These are phyloP conservation scores for Rhizophagus sp. DNA, from an alignment of 192 early-diverging fungal genomes.

Conservation along the genomic window DNA sequence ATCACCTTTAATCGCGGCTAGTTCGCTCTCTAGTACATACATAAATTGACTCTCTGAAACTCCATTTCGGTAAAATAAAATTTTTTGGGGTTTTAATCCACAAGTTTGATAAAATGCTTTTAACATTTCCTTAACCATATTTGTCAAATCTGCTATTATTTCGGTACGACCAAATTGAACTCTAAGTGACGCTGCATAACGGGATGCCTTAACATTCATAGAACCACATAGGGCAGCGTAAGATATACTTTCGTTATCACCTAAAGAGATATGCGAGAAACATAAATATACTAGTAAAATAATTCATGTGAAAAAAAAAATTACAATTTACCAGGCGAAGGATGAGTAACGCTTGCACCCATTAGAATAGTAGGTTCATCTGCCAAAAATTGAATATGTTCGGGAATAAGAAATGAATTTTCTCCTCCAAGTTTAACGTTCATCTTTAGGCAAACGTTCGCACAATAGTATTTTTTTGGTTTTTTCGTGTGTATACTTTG, in stretches of 20 bases:
- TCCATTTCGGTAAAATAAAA: constrained; percentile 89
- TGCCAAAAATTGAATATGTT: constrained; percentile 68
- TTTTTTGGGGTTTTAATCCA: constrained; percentile 71
- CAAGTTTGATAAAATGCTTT: constrained; percentile 63
- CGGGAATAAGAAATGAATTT: constrained; percentile 65
- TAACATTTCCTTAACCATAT: constrained; percentile 67
- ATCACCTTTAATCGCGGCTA: constrained; percentile 57
- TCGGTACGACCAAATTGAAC: constrained; percentile 71
- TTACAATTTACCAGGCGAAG: constrained; percentile 29
- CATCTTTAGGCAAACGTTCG: constrained; percentile 86
- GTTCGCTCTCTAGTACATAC: constrained; percentile 70
- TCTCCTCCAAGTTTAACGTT: constrained; percentile 52
- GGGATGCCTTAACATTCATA: constrained; percentile 61
- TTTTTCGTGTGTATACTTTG: constrained; percentile 71
- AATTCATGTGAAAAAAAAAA: not conserved
- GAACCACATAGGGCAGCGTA: constrained; percentile 76
- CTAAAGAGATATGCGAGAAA: not conserved
- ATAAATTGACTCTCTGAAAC: constrained; percentile 86
- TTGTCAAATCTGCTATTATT: constrained; percentile 70
- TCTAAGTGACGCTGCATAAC: constrained; percentile 64
- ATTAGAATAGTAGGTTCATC: constrained; percentile 74
- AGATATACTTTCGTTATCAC: constrained; percentile 57
- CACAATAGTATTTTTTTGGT: constrained; percentile 84
- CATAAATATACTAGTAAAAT: not conserved
- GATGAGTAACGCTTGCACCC: constrained; percentile 90